phyloP scores from a whole-genome alignment of 768 basidiomycete species.

The Rhodotorula graminis region DNA sequence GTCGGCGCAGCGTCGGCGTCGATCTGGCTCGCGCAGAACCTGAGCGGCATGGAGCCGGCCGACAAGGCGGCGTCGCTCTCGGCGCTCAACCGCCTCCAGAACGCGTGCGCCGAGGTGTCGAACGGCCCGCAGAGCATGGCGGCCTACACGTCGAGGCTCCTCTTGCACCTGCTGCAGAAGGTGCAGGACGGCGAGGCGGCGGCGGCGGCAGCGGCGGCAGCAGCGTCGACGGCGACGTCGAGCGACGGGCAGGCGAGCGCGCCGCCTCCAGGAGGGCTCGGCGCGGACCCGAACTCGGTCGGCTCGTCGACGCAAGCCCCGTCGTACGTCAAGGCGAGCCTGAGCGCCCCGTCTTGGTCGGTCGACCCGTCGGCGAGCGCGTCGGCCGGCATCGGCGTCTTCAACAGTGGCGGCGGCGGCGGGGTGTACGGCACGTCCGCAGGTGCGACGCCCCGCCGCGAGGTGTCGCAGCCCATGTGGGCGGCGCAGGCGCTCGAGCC shows the following conservation, averaged over 20 bases:
- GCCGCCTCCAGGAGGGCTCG: too few relatives aligned
- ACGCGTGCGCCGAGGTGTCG: neutral
- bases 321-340: neutral
- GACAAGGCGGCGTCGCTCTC: neutral
- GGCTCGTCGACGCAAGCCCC: neutral
- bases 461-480: neutral
- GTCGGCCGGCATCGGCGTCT: neutral
- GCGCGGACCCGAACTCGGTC: too few relatives aligned
- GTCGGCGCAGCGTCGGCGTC: slow-evolving; percentile 8
- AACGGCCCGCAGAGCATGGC: neutral
- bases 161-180: slow-evolving; percentile 8
- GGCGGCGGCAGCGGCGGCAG: neutral
- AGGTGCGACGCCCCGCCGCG: neutral
- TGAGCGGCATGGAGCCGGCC: slow-evolving; percentile 1
- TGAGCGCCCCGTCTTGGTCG: slow-evolving; percentile 7
- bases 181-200: neutral
- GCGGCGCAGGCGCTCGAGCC: neutral
- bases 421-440: too few relatives aligned
- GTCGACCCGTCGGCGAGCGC: neutral
- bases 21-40: slow-evolving; percentile 19
- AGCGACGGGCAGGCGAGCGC: too few relatives aligned
- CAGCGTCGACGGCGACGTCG: neutral
- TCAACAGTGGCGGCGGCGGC: neutral
- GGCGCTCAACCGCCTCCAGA: slow-evolving; percentile 1
- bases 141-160: slow-evolving; percentile 8